Base-by-base conservation (phyloP, 73 alveolate genomes). In the Blepharisma stoltei region DNA sequence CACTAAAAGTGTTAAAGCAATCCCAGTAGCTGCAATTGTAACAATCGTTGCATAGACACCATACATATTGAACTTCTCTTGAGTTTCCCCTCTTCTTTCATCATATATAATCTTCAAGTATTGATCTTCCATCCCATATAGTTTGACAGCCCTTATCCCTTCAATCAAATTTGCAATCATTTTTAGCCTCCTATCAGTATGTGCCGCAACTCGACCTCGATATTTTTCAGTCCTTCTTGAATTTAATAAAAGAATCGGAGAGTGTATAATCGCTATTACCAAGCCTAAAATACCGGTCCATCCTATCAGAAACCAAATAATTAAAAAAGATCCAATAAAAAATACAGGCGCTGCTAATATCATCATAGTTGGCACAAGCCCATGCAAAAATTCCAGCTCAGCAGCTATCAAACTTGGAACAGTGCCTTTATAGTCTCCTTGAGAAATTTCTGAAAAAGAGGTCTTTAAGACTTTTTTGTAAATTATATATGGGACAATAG, bases 81-180 rank as follows among this genome's bases (percentile, higher is more conserved):
- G 0, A 32, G 0, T 32, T 32, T 32, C 41, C 41, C 41, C 3
- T 32, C 41, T 32, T 32, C 41, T 32, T 32, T 32, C 41, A n/a
- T n/a, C n/a, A n/a, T n/a, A n/a, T 32, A 78, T 60, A 60, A 60
- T 44, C 44, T 78, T 27, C n/a, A 43, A 27, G 21, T 60, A 82
- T 20, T 81, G 85, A 11, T 55, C 47, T 55, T 78, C 89, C 89
- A 86, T 75, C 9, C 82, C 86, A 66, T 82, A 82, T 78, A 82
- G 66, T 66, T 82, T 82, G 0, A 82, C 69, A 6, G 75, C 49
- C 41, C 81, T 20, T 9, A 82, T 82, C 20, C 89, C 86, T 20
- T 82, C 89, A 0, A 82, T 55, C 20, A 82, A 41, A 54, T 82
- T 78, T 8, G 60, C 69, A 0, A 83, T 82, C 23, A 82, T 18